Percentiles rank a stretch among this genome's conserved stretches.
These are phyloP conservation scores for Stephania cephalantha DNA, from an alignment of 164 flowering plant genomes.

Conservation along the genomic window DNA sequence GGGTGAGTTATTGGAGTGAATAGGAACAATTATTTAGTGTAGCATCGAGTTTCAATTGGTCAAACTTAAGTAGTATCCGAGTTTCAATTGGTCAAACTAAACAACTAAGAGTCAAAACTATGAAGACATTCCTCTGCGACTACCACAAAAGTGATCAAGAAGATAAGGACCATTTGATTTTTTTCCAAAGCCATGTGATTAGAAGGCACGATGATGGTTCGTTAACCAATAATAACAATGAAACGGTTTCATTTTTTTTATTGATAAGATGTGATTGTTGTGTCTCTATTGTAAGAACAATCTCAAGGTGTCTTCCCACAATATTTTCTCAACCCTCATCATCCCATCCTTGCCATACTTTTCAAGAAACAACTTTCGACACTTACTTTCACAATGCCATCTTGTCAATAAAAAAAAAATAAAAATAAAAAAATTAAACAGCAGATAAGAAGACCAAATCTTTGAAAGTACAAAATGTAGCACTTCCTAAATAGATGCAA, in stretches of 20 bases:
- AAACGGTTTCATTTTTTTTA: too few relatives aligned
- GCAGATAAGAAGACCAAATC: neutral
- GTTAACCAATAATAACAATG: too few relatives aligned
- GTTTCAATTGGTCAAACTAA: too few relatives aligned
- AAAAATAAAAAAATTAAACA: too few relatives aligned
- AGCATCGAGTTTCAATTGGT: neutral
- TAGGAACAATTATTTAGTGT: neutral
- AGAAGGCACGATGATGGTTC: too few relatives aligned
- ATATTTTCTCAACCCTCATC: conserved; percentile 42
- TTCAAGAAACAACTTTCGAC: conserved; percentile 41
- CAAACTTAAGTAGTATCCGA: neutral
- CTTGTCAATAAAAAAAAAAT: conserved; percentile 37
- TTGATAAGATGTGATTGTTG: too few relatives aligned
- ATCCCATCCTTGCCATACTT: conserved; percentile 88
- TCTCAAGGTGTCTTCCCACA: conserved; percentile 51
- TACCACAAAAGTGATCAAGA: too few relatives aligned
- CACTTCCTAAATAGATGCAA: neutral
- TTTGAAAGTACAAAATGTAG: neutral
- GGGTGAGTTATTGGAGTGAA: neutral
- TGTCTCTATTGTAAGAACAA: too few relatives aligned
- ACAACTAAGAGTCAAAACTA: too few relatives aligned
- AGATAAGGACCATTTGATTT: too few relatives aligned
- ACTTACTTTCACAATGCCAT: conserved; percentile 63
- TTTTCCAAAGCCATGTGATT: too few relatives aligned
- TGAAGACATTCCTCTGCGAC: too few relatives aligned